Conservation (phyloP, 78 protist species). For the Bodo saltans region DNA sequence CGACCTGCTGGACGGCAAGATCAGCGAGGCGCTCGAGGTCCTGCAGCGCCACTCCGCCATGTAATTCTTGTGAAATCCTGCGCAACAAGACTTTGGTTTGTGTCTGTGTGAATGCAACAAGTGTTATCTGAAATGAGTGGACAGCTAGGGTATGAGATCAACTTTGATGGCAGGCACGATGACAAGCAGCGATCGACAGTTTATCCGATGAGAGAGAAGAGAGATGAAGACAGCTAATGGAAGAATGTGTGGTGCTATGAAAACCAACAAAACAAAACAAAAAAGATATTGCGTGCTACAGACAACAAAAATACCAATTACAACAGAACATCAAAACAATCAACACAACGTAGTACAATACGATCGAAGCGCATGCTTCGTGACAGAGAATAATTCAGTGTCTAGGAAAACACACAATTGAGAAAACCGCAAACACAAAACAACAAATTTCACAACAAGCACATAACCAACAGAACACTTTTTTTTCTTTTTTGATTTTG, state of each 20-base stretch:
- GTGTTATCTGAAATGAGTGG: neutral
- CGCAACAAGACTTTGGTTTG: neutral
- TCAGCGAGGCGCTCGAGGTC: constrained; percentile 69
- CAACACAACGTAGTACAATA: neutral
- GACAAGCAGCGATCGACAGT: too few species aligned
- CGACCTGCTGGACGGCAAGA: constrained; percentile 50
- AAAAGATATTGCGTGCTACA: neutral
- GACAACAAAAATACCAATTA: neutral
- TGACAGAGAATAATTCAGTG: neutral
- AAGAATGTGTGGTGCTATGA: neutral
- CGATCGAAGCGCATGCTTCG: neutral
- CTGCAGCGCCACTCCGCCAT: constrained; percentile 42
- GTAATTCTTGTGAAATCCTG: neutral
- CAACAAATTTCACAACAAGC: neutral
- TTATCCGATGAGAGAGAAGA: neutral
- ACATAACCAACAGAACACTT: neutral
- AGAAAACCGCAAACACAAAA: neutral
- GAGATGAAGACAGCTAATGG: neutral
- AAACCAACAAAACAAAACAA: neutral
- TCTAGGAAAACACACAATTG: neutral
- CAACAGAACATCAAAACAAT: neutral
- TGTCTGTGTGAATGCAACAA: neutral
- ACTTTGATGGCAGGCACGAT: too few species aligned
- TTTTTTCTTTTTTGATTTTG: neutral
- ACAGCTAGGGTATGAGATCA: too few species aligned